Base-by-base conservation (phyloP, 2,329 filamentous ascomycete genomes). In the Aspergillus sp. region DNA sequence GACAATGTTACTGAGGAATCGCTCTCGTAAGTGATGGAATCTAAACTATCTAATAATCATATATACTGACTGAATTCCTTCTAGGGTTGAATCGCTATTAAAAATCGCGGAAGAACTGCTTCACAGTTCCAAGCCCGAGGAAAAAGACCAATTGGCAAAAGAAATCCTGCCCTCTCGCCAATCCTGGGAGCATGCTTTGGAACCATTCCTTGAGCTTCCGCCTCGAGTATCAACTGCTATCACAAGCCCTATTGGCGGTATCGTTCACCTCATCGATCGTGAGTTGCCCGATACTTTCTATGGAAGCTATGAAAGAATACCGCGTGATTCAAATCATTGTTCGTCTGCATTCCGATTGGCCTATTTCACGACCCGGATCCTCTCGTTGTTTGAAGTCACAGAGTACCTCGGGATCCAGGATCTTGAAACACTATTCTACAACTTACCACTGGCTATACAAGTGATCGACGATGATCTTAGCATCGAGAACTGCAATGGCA, bases 311-410 rank as follows among this genome's bases (percentile, higher is more conserved):
- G 57, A 54, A 36, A 66, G 26, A 49, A 62, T 77, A 11, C 60
- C 69, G 29, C 74, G 84, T 35, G 90, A 95, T 59, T 71, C 76
- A 4, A 78, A 79, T 50, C 86, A 86, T 0, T 79, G 83, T 29
- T 88, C 88, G 2, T 73, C 86, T 42, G 81, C 88, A 1, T 79
- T 88, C 10, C 78, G 91, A 43, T 86, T 94, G 70, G 81, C 85
- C 1, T 73, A 85, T 39, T 95, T 90, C 61, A 77, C 81, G 0
- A 72, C 75, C 5, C 76, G 75, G 39, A 61, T 93, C 0, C 60
- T 90, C 29, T 66, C 68, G 12, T 63, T 62, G 2, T 64, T 64
- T 2, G 61, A 69, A 13, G 40, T 69, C 3, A 50, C 67, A 9
- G 52, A 60, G 10, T 50, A 54, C 30, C 40, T 70, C 6, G 52